A percentile compares a stretch with the other conserved stretches of the same genome.
These are phyloP conservation scores for Pichia phayaonensis DNA, from an alignment of 805 yeast species.

Conservation along the genomic window DNA sequence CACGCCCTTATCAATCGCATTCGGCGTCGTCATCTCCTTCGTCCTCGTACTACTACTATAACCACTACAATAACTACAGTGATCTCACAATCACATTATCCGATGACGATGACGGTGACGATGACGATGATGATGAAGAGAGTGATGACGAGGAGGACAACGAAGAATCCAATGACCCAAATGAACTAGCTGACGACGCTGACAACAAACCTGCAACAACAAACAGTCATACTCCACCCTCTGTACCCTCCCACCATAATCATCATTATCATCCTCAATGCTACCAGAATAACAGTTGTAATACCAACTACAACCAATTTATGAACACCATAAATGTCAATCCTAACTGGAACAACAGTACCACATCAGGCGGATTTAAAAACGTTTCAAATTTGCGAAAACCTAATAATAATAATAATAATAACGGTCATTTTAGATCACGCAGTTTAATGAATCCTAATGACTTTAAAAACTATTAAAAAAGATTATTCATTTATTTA, in stretches of 20 bases:
- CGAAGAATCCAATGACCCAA: no score
- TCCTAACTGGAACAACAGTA: neutral
- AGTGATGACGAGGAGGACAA: neutral
- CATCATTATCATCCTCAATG: neutral
- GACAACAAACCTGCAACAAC: neutral
- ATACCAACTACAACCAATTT: neutral
- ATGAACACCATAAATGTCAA: neutral
- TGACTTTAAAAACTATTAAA: neutral
- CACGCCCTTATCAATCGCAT: conserved; percentile 1
- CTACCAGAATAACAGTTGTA: neutral
- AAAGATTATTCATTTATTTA: neutral
- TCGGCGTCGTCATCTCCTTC: neutral
- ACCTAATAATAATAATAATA: neutral
- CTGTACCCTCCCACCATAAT: no score
- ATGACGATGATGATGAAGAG: neutral
- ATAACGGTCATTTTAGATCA: neutral
- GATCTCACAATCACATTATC: neutral
- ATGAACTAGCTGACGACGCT: neutral
- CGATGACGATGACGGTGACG: neutral
- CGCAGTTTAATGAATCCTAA: neutral
- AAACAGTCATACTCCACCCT: neutral
- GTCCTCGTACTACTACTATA: neutral
- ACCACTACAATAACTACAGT: neutral
- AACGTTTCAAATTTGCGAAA: neutral
- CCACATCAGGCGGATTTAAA: neutral